phyloP scores from a whole-genome alignment of 331 rosid genomes.

The Quercus lobata region DNA sequence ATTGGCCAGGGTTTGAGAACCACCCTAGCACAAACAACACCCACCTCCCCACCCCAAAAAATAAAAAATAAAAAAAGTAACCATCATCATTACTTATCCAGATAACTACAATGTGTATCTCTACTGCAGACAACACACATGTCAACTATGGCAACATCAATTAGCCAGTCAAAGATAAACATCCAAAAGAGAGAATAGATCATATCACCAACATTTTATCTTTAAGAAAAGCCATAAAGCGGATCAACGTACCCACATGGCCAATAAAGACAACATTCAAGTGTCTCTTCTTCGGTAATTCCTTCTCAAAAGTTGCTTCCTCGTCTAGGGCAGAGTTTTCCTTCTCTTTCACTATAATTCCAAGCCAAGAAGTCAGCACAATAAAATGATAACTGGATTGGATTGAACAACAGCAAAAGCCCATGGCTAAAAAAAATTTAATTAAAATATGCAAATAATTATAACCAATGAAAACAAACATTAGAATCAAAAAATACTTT shows the following conservation, averaged over 20 bases:
- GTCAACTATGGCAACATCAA: not conserved
- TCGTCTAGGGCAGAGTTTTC: slow-evolving; percentile 29
- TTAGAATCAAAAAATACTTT: slow-evolving; percentile 1
- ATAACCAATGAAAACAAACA: not conserved
- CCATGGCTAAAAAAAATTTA: not conserved
- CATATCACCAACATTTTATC: not conserved
- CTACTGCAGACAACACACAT: not conserved
- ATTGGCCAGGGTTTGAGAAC: not conserved
- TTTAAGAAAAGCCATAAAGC: slow-evolving; percentile 2
- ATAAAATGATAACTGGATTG: slow-evolving; percentile 6
- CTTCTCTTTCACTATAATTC: slow-evolving; percentile 51
- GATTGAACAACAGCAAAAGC: slow-evolving; percentile 1
- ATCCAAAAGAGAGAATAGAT: slow-evolving; percentile 2
- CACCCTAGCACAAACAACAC: not conserved
- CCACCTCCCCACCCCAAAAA: not conserved
- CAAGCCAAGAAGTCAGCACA: slow-evolving; percentile 25
- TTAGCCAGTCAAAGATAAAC: not conserved
- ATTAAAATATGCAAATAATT: not conserved
- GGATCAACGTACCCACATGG: slow-evolving; percentile 78
- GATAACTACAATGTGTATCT: not conserved
- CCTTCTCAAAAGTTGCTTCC: slow-evolving; percentile 29
- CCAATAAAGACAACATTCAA: slow-evolving; percentile 95
- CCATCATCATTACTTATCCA: not conserved
- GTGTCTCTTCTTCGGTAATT: slow-evolving; percentile 55
- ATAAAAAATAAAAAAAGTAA: not conserved